These are phyloP conservation scores for Colletotrichum zoysiae DNA, from an alignment of 2,329 filamentous ascomycete genomes.

Conservation along the genomic window DNA sequence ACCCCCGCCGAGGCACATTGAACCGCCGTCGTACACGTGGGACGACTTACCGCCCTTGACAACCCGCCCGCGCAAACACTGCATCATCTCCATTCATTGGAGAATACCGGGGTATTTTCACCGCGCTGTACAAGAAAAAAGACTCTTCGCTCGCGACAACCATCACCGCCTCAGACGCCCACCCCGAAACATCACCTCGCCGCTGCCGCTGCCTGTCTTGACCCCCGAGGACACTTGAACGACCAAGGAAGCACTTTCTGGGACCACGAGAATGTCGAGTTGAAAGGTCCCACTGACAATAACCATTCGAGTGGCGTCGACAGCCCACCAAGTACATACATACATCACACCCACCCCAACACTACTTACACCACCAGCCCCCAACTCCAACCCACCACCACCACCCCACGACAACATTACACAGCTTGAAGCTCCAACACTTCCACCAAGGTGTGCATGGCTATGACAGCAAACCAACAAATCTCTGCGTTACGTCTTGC, in stretches of 20 bases:
- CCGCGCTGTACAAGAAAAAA: not conserved
- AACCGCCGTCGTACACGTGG: slow-evolving; percentile 38
- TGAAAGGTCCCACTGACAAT: slow-evolving; percentile 18
- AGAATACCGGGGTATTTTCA: slow-evolving; percentile 2
- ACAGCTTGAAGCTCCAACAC: slow-evolving; percentile 21
- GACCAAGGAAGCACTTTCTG: not conserved
- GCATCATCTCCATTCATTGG: slow-evolving; percentile 20
- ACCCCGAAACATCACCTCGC: slow-evolving; percentile 26
- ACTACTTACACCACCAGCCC: slow-evolving; percentile 28
- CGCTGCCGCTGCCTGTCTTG: slow-evolving; percentile 5
- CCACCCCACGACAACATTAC: slow-evolving; percentile 29
- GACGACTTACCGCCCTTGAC: slow-evolving; percentile 39
- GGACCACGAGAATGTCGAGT: slow-evolving; percentile 29
- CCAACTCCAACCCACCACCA: slow-evolving; percentile 4
- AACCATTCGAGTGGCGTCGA: slow-evolving; percentile 28
- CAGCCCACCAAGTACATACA: slow-evolving; percentile 12
- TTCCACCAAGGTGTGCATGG: slow-evolving; percentile 25
- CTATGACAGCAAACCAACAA: slow-evolving; percentile 33
- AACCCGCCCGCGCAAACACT: slow-evolving; percentile 18
- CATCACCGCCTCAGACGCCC: slow-evolving; percentile 18
- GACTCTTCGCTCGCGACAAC: slow-evolving; percentile 12
- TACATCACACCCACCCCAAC: not conserved
- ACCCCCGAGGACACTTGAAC: not conserved
- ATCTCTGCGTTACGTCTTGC: slow-evolving; percentile 3
- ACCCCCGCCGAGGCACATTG: slow-evolving; percentile 35